Conservation (phyloP, 768 basidiomycete genomes). For the Boletus sp. region DNA sequence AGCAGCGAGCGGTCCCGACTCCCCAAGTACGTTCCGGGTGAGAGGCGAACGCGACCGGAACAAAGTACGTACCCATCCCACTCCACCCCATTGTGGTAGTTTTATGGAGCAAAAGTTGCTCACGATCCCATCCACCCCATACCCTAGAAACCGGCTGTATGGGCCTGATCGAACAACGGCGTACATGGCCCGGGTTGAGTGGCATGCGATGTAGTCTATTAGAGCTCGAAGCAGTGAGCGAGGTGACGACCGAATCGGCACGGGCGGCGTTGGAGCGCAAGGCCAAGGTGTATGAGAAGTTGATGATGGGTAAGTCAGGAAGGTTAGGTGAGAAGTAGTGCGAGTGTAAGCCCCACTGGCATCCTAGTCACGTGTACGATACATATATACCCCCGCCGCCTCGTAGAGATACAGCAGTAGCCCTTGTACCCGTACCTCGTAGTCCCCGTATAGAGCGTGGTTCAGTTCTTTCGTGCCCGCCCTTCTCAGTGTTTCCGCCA, state of each 20-base stretch:
- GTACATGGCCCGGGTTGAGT: conserved; percentile 63
- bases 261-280: conserved; percentile 74
- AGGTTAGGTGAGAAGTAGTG: conserved; percentile 76
- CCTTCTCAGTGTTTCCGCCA: no score
- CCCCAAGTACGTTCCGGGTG: conserved; percentile 55
- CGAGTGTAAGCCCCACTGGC: no score
- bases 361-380: no score
- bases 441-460: no score
- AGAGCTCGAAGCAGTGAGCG: conserved; percentile 65
- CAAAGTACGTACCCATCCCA: conserved; percentile 48
- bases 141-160: conserved; percentile 70
- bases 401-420: no score
- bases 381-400: no score
- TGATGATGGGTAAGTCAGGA: conserved; percentile 73
- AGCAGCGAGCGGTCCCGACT: conserved; percentile 51
- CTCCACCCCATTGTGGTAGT: not conserved
- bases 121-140: no score
- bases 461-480: no score
- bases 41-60: conserved; percentile 58
- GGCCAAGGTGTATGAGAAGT: conserved; percentile 76
- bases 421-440: no score
- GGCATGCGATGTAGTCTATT: conserved; percentile 67
- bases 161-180: conserved; percentile 76
- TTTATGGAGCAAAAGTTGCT: not conserved
- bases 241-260: conserved; percentile 69